A percentile compares a stretch with the other conserved stretches of the same genome.
These are phyloP conservation scores for Biancaea sappan DNA, from an alignment of 306 rosid genomes.

Conservation along the genomic window DNA sequence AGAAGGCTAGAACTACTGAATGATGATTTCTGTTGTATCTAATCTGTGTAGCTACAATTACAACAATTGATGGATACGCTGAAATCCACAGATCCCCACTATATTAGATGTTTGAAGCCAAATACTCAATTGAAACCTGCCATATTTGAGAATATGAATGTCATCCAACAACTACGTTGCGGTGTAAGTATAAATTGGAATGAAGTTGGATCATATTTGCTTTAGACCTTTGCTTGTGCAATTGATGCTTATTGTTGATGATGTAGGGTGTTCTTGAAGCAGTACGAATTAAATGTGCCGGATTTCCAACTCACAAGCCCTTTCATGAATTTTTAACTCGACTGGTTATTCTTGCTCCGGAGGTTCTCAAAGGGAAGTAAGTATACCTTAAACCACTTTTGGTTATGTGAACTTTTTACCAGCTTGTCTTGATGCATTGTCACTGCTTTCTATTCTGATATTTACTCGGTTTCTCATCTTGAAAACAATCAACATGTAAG, in stretches of 20 bases:
- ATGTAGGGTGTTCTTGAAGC: constrained; percentile 97
- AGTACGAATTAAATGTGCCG: constrained; percentile 88
- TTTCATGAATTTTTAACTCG: constrained; percentile 72
- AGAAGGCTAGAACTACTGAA: constrained; percentile 30
- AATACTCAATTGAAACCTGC: constrained; percentile 63
- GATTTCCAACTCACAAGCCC: constrained; percentile 83
- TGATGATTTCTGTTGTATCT: constrained; percentile 37
- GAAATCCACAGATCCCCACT: constrained; percentile 79
- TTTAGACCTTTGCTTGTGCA: constrained; percentile 34
- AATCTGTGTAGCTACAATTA: constrained; percentile 77
- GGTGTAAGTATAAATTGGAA: constrained; percentile 71
- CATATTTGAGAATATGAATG: constrained; percentile 66
- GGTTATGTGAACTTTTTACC: not conserved
- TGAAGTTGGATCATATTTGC: constrained; percentile 29
- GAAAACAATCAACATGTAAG: constrained; percentile 42
- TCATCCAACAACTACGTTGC: constrained; percentile 80
- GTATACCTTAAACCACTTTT: constrained; percentile 42
- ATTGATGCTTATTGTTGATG: constrained; percentile 42
- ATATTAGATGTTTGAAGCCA: constrained; percentile 96
- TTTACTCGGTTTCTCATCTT: constrained; percentile 33
- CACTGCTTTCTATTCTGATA: constrained; percentile 28
- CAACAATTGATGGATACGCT: constrained; percentile 92
- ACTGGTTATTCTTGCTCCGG: constrained; percentile 75
- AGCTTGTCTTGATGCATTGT: constrained; percentile 27
- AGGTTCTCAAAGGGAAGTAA: constrained; percentile 69